Conservation (phyloP, 2,329 filamentous ascomycete species). For the Cytospora schulzeri region DNA sequence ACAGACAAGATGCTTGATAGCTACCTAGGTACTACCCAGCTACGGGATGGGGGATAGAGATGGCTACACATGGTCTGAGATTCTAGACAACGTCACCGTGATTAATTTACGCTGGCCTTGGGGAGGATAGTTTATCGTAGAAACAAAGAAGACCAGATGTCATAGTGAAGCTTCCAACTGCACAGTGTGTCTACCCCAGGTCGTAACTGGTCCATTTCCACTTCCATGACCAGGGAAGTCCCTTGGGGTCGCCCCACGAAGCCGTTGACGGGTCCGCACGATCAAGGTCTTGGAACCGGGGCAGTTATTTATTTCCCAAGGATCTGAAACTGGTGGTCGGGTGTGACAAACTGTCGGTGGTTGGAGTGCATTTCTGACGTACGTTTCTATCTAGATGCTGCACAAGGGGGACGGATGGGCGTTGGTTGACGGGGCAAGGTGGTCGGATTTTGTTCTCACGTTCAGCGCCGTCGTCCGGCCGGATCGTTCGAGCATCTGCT, state of each 20-base stretch:
- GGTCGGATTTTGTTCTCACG: neutral
- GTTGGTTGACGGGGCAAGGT: neutral
- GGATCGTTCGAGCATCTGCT: neutral
- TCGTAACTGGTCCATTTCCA: neutral
- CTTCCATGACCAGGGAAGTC: neutral
- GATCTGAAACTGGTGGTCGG: neutral
- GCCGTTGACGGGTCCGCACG: neutral
- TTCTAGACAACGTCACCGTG: neutral
- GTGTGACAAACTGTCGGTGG: neutral
- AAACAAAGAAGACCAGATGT: neutral
- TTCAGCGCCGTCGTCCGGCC: neutral
- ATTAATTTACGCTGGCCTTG: neutral
- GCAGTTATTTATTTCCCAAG: neutral
- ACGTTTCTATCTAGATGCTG: neutral
- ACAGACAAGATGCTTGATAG: neutral
- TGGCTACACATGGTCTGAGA: neutral
- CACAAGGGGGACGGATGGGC: neutral
- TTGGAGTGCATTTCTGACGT: neutral
- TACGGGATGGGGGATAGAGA: neutral
- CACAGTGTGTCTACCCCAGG: neutral
- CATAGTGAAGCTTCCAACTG: neutral
- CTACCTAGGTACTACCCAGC: too few relatives aligned
- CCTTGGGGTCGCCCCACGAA: constrained; percentile 1
- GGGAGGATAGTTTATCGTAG: neutral
- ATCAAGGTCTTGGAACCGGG: neutral